Base-by-base conservation (phyloP, 2,329 filamentous ascomycete genomes). In the Diaporthe sp. region DNA sequence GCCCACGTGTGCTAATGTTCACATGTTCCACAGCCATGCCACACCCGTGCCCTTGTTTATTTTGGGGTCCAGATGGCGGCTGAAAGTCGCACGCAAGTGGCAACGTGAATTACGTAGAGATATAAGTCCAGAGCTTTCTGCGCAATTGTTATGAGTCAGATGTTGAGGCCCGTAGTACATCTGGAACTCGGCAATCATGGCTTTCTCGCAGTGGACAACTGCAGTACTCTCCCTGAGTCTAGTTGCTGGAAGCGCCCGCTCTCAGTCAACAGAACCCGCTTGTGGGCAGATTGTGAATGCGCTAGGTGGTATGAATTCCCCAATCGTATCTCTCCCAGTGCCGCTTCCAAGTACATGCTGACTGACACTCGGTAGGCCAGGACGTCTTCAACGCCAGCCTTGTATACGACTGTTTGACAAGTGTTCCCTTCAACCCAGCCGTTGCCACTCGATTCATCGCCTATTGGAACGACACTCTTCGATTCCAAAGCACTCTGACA, bases 371-470 rank as follows among this genome's bases (percentile, higher is more conserved):
- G 10, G 22, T 10, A 62, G 60, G n/a, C 39, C 60, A 62, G 60
- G 60, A 62, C 15, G 9, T 62, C 13, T 62, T 62, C n/a, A 44
- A 62, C n/a, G 60, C 60, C n/a, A 62, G 60, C 15, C 60, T 62
- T 28, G 60, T 62, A 10, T 8, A 62, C 10, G 39, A 62, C 3
- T 62, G 60, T 62, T 31, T 62, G 39, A 62, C 37, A 4, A 62
- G 60, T 31, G 60, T 62, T 15, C 60, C 60, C 9, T 62, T 62
- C 25, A 62, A 62, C 12, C 1, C 39, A 44, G 60, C 60, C 9
- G 60, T 62, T 44, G 60, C 60, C n/a, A 44, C 60, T 12, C 22
- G 60, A 46, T 44, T 62, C 25, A 44, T 62, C 37, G 60, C 37
- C 22, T 62, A 62, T 8, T 44, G 60, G 60, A 62, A 62, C 39